A percentile compares a stretch with the other conserved stretches of the same genome.
These are phyloP conservation scores for Haematococcus sp. DNA, from an alignment of 139 green algal genomes.

Conservation along the genomic window DNA sequence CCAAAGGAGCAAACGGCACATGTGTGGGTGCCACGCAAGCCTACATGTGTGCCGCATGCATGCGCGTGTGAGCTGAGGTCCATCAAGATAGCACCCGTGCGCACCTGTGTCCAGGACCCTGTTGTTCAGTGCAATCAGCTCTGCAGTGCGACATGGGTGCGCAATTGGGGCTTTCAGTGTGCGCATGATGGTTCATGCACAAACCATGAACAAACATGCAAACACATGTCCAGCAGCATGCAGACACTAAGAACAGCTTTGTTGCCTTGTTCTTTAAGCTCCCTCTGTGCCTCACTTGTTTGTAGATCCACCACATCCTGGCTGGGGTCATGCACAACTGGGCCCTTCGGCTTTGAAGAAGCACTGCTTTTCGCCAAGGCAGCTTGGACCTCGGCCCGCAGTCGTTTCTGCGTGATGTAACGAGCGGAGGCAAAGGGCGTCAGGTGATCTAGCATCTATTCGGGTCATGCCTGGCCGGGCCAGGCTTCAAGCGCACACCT, in stretches of 20 bases:
- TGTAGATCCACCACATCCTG: constrained; percentile 19
- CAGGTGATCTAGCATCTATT: not conserved
- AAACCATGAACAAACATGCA: too few species aligned
- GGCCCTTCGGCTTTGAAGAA: too few species aligned
- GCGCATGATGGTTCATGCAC: too few species aligned
- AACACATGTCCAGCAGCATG: not conserved
- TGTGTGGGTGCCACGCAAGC: too few species aligned
- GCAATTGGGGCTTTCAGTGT: too few species aligned
- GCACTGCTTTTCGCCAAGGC: too few species aligned
- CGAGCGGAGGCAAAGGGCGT: not conserved
- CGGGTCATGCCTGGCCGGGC: too few species aligned
- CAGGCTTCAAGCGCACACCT: constrained; percentile 1
- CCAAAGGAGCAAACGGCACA: too few species aligned
- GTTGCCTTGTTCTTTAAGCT: constrained; percentile 1
- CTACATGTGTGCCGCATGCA: too few species aligned
- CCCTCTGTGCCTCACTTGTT: constrained; percentile 14
- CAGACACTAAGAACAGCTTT: not conserved
- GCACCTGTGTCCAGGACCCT: not conserved
- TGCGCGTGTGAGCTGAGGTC: too few species aligned
- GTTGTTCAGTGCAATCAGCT: not conserved
- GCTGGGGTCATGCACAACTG: not conserved
- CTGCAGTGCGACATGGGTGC: too few species aligned
- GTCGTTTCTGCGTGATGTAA: not conserved
- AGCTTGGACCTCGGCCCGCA: not conserved
- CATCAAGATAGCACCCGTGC: too few species aligned